These are phyloP conservation scores for Phytopythium vexans DNA, from an alignment of 352 stramenopile species.

Conservation along the genomic window DNA sequence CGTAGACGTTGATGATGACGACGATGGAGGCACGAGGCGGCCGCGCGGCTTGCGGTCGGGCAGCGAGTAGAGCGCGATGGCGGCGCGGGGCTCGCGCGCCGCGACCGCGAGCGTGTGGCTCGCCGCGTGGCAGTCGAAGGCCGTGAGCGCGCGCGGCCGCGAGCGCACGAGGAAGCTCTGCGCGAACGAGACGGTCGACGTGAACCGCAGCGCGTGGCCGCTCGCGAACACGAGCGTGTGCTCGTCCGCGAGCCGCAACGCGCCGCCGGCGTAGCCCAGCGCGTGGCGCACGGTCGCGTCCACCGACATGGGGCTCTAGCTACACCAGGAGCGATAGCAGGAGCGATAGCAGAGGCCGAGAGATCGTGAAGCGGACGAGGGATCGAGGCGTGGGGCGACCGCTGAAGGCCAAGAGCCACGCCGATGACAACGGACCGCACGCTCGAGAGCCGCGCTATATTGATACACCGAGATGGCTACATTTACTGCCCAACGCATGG, in stretches of 20 bases:
- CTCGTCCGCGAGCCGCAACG: slow-evolving; percentile 67
- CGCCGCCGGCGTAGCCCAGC: slow-evolving; percentile 49
- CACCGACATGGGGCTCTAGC: slow-evolving; percentile 24
- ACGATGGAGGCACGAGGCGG: slow-evolving; percentile 25
- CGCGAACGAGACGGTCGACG: slow-evolving; percentile 47
- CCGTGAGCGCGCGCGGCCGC: slow-evolving; percentile 50
- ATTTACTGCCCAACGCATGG: too few relatives aligned
- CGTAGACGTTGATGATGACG: not conserved
- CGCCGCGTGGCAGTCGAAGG: slow-evolving; percentile 67
- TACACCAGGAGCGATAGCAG: not conserved
- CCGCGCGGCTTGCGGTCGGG: slow-evolving; percentile 73
- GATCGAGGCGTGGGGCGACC: too few relatives aligned
- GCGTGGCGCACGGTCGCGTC: slow-evolving; percentile 60
- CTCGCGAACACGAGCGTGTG: slow-evolving; percentile 56
- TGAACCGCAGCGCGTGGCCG: slow-evolving; percentile 70
- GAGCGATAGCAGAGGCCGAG: not conserved
- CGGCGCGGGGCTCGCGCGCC: slow-evolving; percentile 40
- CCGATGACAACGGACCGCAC: not conserved
- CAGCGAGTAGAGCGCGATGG: slow-evolving; percentile 68
- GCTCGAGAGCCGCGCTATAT: not conserved
- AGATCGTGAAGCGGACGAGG: not conserved
- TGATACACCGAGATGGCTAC: too few relatives aligned
- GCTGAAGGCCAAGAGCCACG: not conserved
- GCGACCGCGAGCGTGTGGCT: slow-evolving; percentile 54
- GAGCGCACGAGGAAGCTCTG: slow-evolving; percentile 63